Conservation (phyloP, 2,329 filamentous ascomycete genomes). For the Fusarium metavorans region DNA sequence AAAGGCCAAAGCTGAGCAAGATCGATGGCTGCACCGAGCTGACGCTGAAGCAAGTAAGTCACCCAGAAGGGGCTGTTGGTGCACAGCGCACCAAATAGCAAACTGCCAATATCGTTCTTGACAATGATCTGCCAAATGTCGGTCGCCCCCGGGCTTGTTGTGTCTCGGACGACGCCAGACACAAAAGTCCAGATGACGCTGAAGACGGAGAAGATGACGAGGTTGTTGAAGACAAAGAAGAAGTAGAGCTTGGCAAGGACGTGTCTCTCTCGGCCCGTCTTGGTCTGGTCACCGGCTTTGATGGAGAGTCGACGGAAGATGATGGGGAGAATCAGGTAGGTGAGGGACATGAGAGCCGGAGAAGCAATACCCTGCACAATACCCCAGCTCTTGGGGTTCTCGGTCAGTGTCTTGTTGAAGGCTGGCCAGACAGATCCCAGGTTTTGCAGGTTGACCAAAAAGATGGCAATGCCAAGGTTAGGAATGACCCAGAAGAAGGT, state of each 20-base stretch:
- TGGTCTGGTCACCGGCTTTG: constrained; percentile 87
- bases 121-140: constrained; percentile 78
- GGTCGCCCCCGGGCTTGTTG: constrained; percentile 61
- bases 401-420: constrained; percentile 75
- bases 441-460: constrained; percentile 87
- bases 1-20: constrained; percentile 89
- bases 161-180: constrained; percentile 69
- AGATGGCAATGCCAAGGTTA: constrained; percentile 94
- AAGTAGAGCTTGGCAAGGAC: constrained; percentile 91
- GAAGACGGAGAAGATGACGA: constrained; percentile 94
- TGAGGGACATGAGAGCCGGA: constrained; percentile 85
- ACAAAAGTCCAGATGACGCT: constrained; percentile 83
- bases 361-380: constrained; percentile 92
- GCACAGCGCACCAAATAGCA: constrained; percentile 81
- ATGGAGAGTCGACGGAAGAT: constrained; percentile 91
- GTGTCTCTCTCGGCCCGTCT: constrained; percentile 91
- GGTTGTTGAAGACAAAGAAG: constrained; percentile 98
- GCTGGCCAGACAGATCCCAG: constrained; percentile 82
- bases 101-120: constrained; percentile 70
- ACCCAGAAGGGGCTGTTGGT: constrained; percentile 92
- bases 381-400: constrained; percentile 79
- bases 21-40: constrained; percentile 93
- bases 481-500: constrained; percentile 90
- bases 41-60: constrained; percentile 91
- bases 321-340: constrained; percentile 89